phyloP scores from a whole-genome alignment of 176 grass and related monocot genomes.

The Hordeum vulgare region DNA sequence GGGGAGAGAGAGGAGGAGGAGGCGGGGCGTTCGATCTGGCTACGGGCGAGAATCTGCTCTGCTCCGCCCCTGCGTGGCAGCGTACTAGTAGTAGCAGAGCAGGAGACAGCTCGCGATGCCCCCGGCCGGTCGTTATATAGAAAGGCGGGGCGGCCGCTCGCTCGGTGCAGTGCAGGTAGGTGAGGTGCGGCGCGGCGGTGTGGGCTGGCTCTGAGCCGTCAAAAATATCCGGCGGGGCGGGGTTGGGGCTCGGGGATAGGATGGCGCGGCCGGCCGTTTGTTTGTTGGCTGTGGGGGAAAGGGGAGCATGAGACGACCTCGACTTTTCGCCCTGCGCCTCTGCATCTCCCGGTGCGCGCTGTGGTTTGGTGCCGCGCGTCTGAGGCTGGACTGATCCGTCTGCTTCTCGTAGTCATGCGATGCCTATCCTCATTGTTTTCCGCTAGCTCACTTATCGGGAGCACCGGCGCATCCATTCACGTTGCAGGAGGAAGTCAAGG shows the following conservation, averaged over 20 bases:
- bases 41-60: neutral
- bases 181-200: neutral
- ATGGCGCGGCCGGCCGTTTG: neutral
- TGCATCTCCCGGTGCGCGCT: neutral
- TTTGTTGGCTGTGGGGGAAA: neutral
- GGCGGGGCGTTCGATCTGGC: neutral
- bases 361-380: neutral
- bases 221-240: slow-evolving; percentile 29
- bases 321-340: neutral
- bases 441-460: neutral
- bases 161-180: neutral
- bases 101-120: neutral
- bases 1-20: no score
- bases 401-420: neutral
- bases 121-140: neutral
- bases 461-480: neutral
- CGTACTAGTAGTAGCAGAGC: neutral
- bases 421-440: neutral
- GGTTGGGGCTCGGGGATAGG: neutral
- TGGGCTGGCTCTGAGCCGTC: neutral
- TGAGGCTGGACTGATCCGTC: neutral
- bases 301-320: neutral
- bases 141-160: neutral
- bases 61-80: neutral
- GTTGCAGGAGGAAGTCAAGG: neutral